phyloP scores from a whole-genome alignment of 2,329 filamentous ascomycete genomes.

The Conoideocrella luteorostrata region DNA sequence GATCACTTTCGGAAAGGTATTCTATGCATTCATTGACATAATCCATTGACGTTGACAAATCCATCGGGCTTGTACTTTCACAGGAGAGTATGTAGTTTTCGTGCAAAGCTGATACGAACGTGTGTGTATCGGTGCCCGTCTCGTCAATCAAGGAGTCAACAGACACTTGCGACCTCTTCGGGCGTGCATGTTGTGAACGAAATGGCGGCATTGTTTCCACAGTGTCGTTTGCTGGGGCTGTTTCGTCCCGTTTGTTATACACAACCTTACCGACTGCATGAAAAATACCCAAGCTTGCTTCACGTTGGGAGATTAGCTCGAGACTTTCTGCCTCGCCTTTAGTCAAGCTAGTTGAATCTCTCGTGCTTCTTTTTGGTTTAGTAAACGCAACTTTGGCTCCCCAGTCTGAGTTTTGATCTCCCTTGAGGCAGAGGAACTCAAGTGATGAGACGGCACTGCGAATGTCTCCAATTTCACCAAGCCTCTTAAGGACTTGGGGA shows the following conservation, averaged over 20 bases:
- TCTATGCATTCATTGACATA: slow-evolving; percentile 82
- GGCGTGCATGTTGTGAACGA: slow-evolving; percentile 50
- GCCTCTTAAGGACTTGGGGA: slow-evolving; percentile 65
- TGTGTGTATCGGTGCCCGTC: slow-evolving; percentile 84
- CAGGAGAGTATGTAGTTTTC: slow-evolving; percentile 92
- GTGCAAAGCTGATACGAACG: slow-evolving; percentile 83
- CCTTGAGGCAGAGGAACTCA: slow-evolving; percentile 84
- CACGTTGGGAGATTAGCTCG: slow-evolving; percentile 75
- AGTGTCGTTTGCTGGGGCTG: slow-evolving; percentile 31
- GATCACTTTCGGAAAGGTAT: slow-evolving; percentile 77
- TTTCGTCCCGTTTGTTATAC: slow-evolving; percentile 82
- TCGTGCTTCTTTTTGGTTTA: slow-evolving; percentile 57
- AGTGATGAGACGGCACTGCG: slow-evolving; percentile 87
- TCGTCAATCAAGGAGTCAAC: slow-evolving; percentile 82
- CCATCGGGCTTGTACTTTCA: slow-evolving; percentile 44
- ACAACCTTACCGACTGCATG: slow-evolving; percentile 94
- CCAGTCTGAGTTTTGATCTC: slow-evolving; percentile 69
- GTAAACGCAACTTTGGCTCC: slow-evolving; percentile 65
- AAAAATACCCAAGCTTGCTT: slow-evolving; percentile 88
- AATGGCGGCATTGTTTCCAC: slow-evolving; percentile 54
- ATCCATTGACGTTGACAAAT: slow-evolving; percentile 60
- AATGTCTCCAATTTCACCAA: slow-evolving; percentile 86
- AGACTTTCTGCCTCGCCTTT: slow-evolving; percentile 73
- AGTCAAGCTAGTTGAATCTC: slow-evolving; percentile 57
- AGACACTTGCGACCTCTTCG: slow-evolving; percentile 57